Evolutionary conservation across 164 flowering plant species (phyloP).

Genomic region (Magnolia kwangsiensis): DNA sequence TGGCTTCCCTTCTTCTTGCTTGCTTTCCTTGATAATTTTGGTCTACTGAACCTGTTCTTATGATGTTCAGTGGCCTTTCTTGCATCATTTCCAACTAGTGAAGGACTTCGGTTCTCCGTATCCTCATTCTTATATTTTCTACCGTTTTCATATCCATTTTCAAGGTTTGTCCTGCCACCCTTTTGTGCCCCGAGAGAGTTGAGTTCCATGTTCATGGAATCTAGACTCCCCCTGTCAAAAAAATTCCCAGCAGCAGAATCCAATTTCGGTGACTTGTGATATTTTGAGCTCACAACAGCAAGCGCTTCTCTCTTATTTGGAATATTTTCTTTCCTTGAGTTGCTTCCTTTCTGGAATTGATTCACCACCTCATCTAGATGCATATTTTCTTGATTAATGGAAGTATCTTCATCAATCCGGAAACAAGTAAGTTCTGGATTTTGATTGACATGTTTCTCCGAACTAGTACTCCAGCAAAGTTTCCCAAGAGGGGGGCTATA

Average conservation of each 20-base stretch:
- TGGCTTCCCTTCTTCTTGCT: constrained; percentile 37
- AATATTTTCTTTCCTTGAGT: constrained; percentile 8
- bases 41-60: constrained; percentile 36
- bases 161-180: constrained; percentile 23
- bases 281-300: constrained; percentile 32
- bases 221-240: constrained; percentile 38
- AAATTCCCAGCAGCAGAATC: constrained; percentile 31
- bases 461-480: constrained; percentile 46
- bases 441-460: constrained; percentile 39
- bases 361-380: constrained; percentile 29
- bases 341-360: constrained; percentile 25
- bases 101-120: constrained; percentile 44
- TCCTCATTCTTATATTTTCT: constrained; percentile 23
- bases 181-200: constrained; percentile 26
- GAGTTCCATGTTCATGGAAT: constrained; percentile 34
- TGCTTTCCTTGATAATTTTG: constrained; percentile 37
- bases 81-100: constrained; percentile 28
- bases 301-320: constrained; percentile 42
- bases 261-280: constrained; percentile 22
- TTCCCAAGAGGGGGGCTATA: constrained; percentile 57
- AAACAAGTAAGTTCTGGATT: constrained; percentile 69
- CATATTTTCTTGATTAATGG: constrained; percentile 52
- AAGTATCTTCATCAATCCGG: constrained; percentile 63
- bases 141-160: constrained; percentile 20
- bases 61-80: constrained; percentile 31